Evolutionary conservation across 106 monocot genomes (phyloP).

Genomic region (Agapanthus africanus): DNA sequence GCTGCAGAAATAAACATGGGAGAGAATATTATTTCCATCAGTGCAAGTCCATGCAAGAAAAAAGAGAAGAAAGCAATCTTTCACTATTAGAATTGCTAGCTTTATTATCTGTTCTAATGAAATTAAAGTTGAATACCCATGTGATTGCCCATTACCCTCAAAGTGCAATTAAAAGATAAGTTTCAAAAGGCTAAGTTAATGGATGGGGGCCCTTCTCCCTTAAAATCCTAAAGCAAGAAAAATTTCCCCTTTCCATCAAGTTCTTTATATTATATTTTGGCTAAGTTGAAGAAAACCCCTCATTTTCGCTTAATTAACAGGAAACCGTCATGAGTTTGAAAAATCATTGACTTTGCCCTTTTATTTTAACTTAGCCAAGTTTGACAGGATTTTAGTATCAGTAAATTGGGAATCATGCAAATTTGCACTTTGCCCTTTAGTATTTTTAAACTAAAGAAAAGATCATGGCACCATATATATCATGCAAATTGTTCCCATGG

Average conservation of each 20-base stretch:
- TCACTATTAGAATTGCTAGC: conserved; percentile 42
- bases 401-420: too few species aligned
- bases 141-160: conserved; percentile 31
- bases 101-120: conserved; percentile 18
- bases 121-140: conserved; percentile 33
- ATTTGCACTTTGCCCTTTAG: too few species aligned
- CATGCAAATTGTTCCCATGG: conserved; percentile 20
- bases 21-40: conserved; percentile 21
- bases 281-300: too few species aligned
- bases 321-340: too few species aligned
- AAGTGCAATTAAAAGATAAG: conserved; percentile 19
- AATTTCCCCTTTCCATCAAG: conserved; percentile 22
- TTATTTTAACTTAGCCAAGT: not conserved
- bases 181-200: conserved; percentile 22
- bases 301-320: too few species aligned
- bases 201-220: conserved; percentile 10
- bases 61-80: conserved; percentile 35
- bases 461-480: not conserved
- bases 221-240: conserved; percentile 25
- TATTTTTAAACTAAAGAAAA: too few species aligned
- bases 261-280: not conserved
- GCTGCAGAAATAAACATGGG: conserved; percentile 20
- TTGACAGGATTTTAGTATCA: too few species aligned
- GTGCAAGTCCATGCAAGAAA: conserved; percentile 23
- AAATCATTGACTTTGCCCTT: not conserved